Percentiles rank a stretch among this genome's conserved stretches.
Evolutionary conservation across 139 green algal genomes (phyloP).

Genomic region (Ettlia oleoabundans): DNA sequence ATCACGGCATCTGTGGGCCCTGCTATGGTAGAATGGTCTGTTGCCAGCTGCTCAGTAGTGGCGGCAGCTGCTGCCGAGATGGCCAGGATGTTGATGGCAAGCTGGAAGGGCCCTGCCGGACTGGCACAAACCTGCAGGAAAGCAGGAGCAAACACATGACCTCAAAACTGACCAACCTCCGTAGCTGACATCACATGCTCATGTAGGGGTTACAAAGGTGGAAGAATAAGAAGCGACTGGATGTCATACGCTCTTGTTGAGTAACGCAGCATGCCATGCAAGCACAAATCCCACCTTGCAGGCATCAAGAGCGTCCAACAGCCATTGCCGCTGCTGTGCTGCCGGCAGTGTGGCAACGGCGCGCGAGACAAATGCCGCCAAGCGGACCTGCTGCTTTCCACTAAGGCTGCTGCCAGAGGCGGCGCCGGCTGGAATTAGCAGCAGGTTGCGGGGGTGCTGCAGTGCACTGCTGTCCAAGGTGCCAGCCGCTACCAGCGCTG

Average conservation of each 20-base stretch:
- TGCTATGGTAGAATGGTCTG: background rate
- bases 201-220: background rate
- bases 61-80: background rate
- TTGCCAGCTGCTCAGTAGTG: background rate
- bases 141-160: background rate
- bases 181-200: too few species aligned
- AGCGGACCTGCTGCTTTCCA: background rate
- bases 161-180: background rate
- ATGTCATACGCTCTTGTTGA: background rate
- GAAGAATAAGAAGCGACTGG: background rate
- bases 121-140: background rate
- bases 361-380: background rate
- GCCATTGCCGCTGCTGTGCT: background rate
- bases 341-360: background rate
- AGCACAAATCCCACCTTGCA: background rate
- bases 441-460: constrained; percentile 1
- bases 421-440: background rate
- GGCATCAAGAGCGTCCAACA: background rate
- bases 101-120: background rate
- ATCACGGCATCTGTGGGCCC: background rate
- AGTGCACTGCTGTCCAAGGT: background rate
- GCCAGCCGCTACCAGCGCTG: background rate
- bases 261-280: background rate
- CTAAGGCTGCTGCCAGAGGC: background rate
- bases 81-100: background rate